phyloP scores from a whole-genome alignment of 163 green algal species.

The Chlorella variabilis region DNA sequence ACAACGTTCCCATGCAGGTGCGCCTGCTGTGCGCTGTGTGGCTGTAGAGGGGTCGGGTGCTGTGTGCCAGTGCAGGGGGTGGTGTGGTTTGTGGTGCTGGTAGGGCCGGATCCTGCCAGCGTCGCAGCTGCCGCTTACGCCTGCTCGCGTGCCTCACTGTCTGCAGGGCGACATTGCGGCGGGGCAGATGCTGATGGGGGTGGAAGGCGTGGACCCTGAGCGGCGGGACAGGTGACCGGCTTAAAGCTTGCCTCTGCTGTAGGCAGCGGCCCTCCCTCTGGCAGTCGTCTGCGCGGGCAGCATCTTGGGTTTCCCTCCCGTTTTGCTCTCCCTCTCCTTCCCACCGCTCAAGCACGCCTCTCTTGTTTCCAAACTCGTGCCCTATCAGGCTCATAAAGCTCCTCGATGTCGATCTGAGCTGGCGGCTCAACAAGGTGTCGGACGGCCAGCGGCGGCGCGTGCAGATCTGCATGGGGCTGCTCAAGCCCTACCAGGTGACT shows the following conservation, averaged over 20 bases:
- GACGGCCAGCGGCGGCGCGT: conserved; percentile 97
- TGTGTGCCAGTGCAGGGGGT: no score
- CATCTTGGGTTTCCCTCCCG: no score
- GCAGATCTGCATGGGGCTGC: conserved; percentile 94
- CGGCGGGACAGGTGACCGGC: conserved; percentile 65
- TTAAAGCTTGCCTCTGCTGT: no score
- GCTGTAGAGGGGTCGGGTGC: background rate
- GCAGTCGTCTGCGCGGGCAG: no score
- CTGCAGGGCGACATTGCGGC: conserved; percentile 92
- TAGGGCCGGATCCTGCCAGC: no score
- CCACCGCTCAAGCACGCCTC: no score
- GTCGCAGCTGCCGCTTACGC: no score
- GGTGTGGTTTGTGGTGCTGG: no score
- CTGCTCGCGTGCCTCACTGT: background rate
- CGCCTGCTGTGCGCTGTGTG: no score
- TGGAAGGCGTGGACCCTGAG: conserved; percentile 83
- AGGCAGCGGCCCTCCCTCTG: no score
- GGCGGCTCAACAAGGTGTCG: conserved; percentile 94
- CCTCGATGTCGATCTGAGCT: conserved; percentile 95
- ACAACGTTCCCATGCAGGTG: conserved; percentile 78
- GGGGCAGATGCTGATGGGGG: conserved; percentile 90
- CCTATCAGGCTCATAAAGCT: conserved; percentile 70
- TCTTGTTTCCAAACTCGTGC: background rate
- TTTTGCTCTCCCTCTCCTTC: no score
- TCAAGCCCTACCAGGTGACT: conserved; percentile 91